Percentiles rank a stretch among this genome's conserved stretches.
These are phyloP conservation scores for Phytophthora citricola DNA, from an alignment of 352 stramenopile genomes.

Conservation along the genomic window DNA sequence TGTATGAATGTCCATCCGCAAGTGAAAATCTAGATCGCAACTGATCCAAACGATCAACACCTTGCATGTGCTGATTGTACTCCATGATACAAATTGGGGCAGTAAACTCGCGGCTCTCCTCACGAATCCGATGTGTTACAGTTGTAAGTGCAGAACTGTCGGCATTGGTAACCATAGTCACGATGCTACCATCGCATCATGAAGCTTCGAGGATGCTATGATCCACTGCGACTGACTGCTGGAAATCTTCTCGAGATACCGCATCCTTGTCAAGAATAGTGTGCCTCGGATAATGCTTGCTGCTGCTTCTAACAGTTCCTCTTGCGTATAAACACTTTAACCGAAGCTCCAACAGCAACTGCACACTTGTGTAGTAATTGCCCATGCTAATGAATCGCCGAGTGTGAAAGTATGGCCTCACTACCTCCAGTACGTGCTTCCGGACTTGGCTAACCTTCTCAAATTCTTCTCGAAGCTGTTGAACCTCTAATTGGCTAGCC, in stretches of 20 bases:
- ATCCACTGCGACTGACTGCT: neutral
- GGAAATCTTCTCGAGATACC: neutral
- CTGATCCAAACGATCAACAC: neutral
- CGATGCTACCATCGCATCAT: neutral
- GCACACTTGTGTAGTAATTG: neutral
- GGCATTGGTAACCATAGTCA: neutral
- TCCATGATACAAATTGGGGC: neutral
- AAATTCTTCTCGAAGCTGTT: neutral
- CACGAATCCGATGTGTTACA: neutral
- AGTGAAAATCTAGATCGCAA: neutral
- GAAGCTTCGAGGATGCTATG: neutral
- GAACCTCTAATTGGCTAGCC: neutral
- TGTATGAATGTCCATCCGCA: neutral
- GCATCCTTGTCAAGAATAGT: neutral
- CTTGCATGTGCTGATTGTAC: slow-evolving; percentile 2
- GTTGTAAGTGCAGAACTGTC: neutral
- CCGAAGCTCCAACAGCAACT: neutral
- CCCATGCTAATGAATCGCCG: neutral
- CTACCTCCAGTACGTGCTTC: neutral
- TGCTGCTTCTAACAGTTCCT: neutral
- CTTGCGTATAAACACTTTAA: neutral
- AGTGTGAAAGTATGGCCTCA: neutral
- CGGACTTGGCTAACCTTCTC: neutral
- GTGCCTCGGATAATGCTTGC: neutral
- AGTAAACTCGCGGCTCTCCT: neutral